Evolutionary conservation across 2,329 filamentous ascomycete genomes (phyloP), one percentile per base, ranked within the genome.

Genomic region (Lachnellula willkommii): DNA sequence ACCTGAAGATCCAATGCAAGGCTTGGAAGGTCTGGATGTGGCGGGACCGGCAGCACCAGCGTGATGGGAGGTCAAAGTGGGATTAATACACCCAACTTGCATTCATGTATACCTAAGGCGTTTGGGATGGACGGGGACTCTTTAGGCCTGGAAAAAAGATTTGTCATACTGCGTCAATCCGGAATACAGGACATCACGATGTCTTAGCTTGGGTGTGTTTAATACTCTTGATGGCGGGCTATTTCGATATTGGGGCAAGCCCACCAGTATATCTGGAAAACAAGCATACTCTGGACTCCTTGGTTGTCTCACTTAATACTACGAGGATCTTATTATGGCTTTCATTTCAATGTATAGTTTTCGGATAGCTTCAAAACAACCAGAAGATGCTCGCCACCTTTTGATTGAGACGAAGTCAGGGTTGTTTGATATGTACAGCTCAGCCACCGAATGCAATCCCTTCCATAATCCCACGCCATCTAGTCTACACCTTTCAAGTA

Each of bases 1-100:
- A 46, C 79, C 81, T 1, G 82, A 87, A 65, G 91, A 97, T 74
- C 90, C 93, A 3, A 99, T 99, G 94, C 90, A 96, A 74, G 93
- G 92, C 36, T 76, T 99, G 6, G 92, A 97, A 71, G 90, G 89
- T 15, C 77, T 97, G 53, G 95, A 97, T 73, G 89, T 97, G 66
- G 95, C 93, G 54, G 95, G 95, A 8, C 94, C 94, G 12, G 92
- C 28, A 32, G 28, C 89, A 72, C 87, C 82, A 53, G 85, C 83
- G 68, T 94, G 71, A 82, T 61, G 50, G 42, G 50, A 40, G 28
- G 7, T 8, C 36, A 45, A 36, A 17, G 17, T 52, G 35, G 36
- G 39, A 20, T 12, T 51, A 2, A 28, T 14, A 14, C 26, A 14
- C 49, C 20, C 39, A 20, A 53, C 50, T 12, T 26, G 6, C 32